These are phyloP conservation scores for Zymoseptoria pseudotritici DNA, from an alignment of 2,329 filamentous ascomycete genomes.

Conservation along the genomic window DNA sequence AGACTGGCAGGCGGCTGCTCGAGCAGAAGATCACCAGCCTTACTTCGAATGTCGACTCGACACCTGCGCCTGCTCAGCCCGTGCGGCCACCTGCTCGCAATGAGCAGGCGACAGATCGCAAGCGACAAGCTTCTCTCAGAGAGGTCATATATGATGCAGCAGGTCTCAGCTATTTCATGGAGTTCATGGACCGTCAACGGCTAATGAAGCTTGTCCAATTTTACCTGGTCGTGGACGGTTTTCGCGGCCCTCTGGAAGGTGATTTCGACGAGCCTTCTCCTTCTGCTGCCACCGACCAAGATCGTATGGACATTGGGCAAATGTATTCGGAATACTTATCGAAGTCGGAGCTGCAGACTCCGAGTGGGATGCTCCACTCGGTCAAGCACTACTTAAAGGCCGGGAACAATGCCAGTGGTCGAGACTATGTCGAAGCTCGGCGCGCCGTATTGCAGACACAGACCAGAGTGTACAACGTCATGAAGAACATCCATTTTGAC, in stretches of 20 bases:
- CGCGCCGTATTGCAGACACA: conserved; percentile 76
- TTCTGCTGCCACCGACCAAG: conserved; percentile 57
- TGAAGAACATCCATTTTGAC: conserved; percentile 73
- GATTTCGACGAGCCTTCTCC: conserved; percentile 60
- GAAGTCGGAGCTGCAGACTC: conserved; percentile 71
- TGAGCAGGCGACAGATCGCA: conserved; percentile 46
- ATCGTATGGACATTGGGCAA: conserved; percentile 79
- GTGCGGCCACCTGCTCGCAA: conserved; percentile 29
- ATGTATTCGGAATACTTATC: conserved; percentile 86
- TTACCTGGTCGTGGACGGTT: conserved; percentile 95
- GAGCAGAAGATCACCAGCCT: conserved; percentile 84
- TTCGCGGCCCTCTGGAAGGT: conserved; percentile 87
- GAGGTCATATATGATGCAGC: conserved; percentile 87
- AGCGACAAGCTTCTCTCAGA: conserved; percentile 68
- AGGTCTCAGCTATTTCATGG: conserved; percentile 97
- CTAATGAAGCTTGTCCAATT: conserved; percentile 91
- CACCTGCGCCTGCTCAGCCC: conserved; percentile 30
- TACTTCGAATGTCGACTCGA: conserved; percentile 48
- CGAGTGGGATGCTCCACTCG: conserved; percentile 58
- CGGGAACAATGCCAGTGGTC: conserved; percentile 65
- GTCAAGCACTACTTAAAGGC: conserved; percentile 74
- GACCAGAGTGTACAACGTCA: conserved; percentile 72
- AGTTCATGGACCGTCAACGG: conserved; percentile 91
- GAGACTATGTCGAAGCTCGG: conserved; percentile 76
- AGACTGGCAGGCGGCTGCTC: conserved; percentile 82